Base-by-base conservation (phyloP, 2,329 filamentous ascomycete genomes). In the Setomelanomma holmii region DNA sequence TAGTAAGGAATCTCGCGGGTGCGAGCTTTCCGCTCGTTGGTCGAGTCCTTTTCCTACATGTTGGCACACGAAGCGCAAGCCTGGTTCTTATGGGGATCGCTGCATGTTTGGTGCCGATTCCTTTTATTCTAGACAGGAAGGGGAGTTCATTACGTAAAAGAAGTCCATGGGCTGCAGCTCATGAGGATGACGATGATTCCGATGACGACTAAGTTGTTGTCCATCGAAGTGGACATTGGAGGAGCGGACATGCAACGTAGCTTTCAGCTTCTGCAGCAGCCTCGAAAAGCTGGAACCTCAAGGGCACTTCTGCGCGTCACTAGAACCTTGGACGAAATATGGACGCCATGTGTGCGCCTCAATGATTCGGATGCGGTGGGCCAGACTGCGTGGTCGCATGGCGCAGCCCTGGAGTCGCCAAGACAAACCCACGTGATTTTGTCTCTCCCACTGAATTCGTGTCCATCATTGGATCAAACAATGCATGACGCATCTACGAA, bases 111-210 rank as follows among this genome's bases (percentile, higher is more conserved):
- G 62, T 64, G 11, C 71, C 71, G 0, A 72, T 75, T 33, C 72
- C 72, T 1, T 74, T 68, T 41, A 50, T 77, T 1, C 49, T 77
- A 20, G 65, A 67, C 27, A 66, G 53, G 30, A 71, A 68, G 46
- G 74, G 75, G 11, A 63, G 65, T 20, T 62, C 64, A 7, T 49
- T 77, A 38, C 64, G 75, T 24, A 64, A 63, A 40, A 67, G 68
- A 40, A 77, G 75, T 55, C 74, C 75, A 1, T 77, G 75, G 68
- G 75, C 75, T 7, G 66, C 61, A 38, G 65, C 71, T 36, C 74
- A 77, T 51, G 66, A 72, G 53, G 72, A 72, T 21, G 70, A 74
- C 40, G 60, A 66, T 3, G 27, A 30, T 30, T 30, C 27, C 50
- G 67, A 67, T 12, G 61, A 54, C 10, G 47, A n/a, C n/a, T n/a